Percentiles rank a stretch among this genome's conserved stretches.
These are phyloP conservation scores for Aphanomyces cochlioides DNA, from an alignment of 352 stramenopile genomes.

Conservation along the genomic window DNA sequence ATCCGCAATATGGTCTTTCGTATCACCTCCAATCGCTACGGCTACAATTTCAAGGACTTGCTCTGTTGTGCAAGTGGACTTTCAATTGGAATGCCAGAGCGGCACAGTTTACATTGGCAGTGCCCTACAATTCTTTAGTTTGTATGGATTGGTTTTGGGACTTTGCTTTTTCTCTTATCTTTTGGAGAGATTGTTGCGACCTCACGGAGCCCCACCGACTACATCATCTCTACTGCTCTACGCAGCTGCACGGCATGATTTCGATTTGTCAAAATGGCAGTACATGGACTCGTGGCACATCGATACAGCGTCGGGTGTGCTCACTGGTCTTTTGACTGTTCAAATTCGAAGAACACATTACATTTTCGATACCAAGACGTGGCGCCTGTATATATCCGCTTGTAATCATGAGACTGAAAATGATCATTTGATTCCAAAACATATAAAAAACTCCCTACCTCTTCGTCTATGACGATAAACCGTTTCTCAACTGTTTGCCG, in stretches of 20 bases:
- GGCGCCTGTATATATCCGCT: background rate
- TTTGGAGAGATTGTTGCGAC: background rate
- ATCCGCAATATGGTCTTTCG: background rate
- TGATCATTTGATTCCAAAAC: no score
- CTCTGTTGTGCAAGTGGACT: background rate
- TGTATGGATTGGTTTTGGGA: background rate
- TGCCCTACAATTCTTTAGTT: background rate
- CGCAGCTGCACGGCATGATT: slow-evolving; percentile 6
- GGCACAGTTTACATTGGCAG: background rate
- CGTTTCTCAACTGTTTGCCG: no score
- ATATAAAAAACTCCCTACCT: no score
- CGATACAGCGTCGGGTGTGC: slow-evolving; percentile 13
- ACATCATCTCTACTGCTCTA: background rate
- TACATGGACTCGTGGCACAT: background rate
- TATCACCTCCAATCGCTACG: background rate
- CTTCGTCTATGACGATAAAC: no score
- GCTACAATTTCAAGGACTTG: background rate
- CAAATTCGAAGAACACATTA: background rate
- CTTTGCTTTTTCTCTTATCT: slow-evolving; percentile 1
- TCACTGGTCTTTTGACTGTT: slow-evolving; percentile 4
- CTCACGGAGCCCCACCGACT: background rate
- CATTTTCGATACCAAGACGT: slow-evolving; percentile 23
- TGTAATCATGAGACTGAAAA: no score
- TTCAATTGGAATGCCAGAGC: background rate
- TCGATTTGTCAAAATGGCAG: background rate